Evolutionary conservation across 169 alveolate species (phyloP), one percentile per base, ranked within the genome.

Genomic region (Plasmodium vivax): DNA sequence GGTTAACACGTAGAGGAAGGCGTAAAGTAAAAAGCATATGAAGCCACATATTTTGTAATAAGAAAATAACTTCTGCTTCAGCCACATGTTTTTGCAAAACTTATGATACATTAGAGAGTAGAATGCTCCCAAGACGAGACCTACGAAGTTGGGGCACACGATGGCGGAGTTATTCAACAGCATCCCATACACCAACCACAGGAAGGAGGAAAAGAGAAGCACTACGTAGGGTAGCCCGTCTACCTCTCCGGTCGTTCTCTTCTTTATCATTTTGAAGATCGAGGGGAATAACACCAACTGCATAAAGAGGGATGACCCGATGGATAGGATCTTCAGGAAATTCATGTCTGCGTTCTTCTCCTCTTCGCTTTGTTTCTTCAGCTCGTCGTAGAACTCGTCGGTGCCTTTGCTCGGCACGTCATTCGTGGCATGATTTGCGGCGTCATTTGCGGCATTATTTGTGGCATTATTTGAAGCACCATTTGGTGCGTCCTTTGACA

Each of bases 161-260:
- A 96, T 93, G 9, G 96, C 93, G 16, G 93, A 54, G 77, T 96
- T 96, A 47, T 51, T 84, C 77, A 95, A 34, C 30, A 96, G 56
- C 27, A 85, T 71, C 0, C 97, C 97, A 88, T 96, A 96, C 4
- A 96, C 95, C 30, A 96, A 83, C 96, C 97, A 96, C 34, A 95
- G 91, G 92, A 95, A 94, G 6, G 93, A 88, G 30, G 97, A 93
- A 83, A 95, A 93, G 16, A 96, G 95, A 45, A 94, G 82, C 8
- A 96, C 94, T 23, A 95, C 93, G 82, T 93, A 96, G 47, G 92
- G 90, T 23, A 96, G 83, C 16, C 95, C 93, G 68, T 94, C 95
- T 43, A 95, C 83, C 41, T 88, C 96, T 16, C 96, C 96, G 34
- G 97, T 95, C 34, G 97, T 79, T 62, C 72, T 94, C 58, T 93